Evolutionary conservation across 2,329 filamentous ascomycete species (phyloP), one percentile per base, ranked within the genome.

Genomic region (Tympanopsis confertula): DNA sequence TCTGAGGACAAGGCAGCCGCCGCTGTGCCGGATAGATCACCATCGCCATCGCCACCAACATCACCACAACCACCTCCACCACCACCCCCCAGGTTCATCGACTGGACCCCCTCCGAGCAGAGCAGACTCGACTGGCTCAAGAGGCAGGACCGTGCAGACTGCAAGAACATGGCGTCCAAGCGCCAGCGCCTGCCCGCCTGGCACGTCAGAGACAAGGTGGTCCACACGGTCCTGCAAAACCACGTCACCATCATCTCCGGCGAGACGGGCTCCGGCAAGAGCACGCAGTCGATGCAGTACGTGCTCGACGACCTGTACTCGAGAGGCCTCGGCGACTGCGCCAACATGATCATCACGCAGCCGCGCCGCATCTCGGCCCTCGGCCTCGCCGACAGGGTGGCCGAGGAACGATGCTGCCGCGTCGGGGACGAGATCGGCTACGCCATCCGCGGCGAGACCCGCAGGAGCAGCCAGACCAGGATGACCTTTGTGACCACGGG

Each of bases 401-500:
- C 86, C 35, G 88, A 94, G 46, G 91, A 98, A 58, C 75, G 91
- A 42, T 94, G 86, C 55, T 76, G 74, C 5, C 65, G 62, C 22
- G 80, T 95, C 10, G 89, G 91, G 4, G 78, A 86, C 36, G 89
- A 96, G 56, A 79, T 96, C 24, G 89, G 89, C 4, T 96, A 94
- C 54, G 74, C 81, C 5, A 95, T 98, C 48, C 79, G 89, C 43
- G 89, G 89, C 45, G 89, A 96, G 55, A 89, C 82, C 22, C 88
- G 82, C 49, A 69, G 78, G 29, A 82, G 75, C 41, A 62, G 62
- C 13, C 68, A 74, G 33, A 96, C 91, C 0, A 89, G 82, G 57
- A 93, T 96, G 50, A 94, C 85, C 0, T 96, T 96, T 53, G 85
- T 95, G 43, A 98, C 89, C 0, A 95, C 89, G 7, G 89, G 89